Evolutionary conservation across 164 flowering plant species (phyloP).

Genomic region (Warburgia ugandensis): DNA sequence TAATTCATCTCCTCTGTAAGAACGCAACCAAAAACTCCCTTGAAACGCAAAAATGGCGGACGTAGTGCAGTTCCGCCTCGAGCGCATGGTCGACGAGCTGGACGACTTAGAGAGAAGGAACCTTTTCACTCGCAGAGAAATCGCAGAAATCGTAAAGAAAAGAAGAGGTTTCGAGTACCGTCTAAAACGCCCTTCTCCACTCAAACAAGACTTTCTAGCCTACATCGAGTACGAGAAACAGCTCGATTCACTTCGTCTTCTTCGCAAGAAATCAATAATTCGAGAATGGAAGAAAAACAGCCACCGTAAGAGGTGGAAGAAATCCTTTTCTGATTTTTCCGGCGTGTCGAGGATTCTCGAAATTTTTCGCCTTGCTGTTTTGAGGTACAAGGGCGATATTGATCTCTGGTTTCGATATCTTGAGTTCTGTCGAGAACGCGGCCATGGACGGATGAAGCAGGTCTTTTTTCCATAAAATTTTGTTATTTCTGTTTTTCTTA

Average conservation of each 20-base stretch:
- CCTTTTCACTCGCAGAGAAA: conserved; percentile 50
- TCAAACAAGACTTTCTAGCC: conserved; percentile 68
- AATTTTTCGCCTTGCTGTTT: conserved; percentile 47
- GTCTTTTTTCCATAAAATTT: conserved; percentile 16
- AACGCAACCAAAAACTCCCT: neutral
- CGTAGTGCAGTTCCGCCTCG: conserved; percentile 75
- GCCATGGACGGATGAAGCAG: conserved; percentile 81
- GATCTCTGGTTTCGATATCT: conserved; percentile 83
- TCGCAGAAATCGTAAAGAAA: conserved; percentile 64
- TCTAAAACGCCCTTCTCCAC: conserved; percentile 69
- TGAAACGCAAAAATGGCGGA: conserved; percentile 58
- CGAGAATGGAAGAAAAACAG: conserved; percentile 14
- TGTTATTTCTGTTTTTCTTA: neutral
- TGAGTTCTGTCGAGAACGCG: conserved; percentile 59
- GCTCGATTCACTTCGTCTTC: conserved; percentile 56
- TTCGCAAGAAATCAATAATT: conserved; percentile 40
- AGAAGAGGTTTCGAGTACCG: conserved; percentile 82
- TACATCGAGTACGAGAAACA: conserved; percentile 79
- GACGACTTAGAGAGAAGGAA: conserved; percentile 72
- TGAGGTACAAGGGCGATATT: conserved; percentile 72
- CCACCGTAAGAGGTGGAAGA: conserved; percentile 27
- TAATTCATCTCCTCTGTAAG: neutral
- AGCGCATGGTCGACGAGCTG: conserved; percentile 73
- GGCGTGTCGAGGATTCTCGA: conserved; percentile 55
- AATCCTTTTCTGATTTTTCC: conserved; percentile 54